A percentile compares a stretch with the other conserved stretches of the same genome.
phyloP scores from a whole-genome alignment of 2,329 filamentous ascomycete species.

The Nemania sp. region DNA sequence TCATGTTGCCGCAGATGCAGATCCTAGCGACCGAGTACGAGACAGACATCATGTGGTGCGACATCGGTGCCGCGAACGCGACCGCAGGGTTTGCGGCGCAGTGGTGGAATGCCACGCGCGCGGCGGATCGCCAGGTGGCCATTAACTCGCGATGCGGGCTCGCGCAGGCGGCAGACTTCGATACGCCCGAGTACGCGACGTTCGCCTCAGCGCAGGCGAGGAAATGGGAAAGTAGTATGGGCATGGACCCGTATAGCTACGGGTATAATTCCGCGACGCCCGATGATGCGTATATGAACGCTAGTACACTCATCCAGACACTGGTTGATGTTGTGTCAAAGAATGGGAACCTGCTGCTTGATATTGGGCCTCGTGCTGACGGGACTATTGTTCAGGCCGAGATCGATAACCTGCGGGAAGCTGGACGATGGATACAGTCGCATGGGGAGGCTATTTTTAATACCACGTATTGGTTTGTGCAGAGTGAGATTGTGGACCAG shows the following conservation, averaged over 20 bases:
- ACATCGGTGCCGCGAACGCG: constrained; percentile 48
- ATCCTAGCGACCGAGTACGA: constrained; percentile 47
- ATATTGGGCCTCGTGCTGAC: constrained; percentile 59
- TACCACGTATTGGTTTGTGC: constrained; percentile 51
- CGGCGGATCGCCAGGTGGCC: constrained; percentile 51
- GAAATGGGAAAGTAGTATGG: constrained; percentile 63
- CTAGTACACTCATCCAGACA: constrained; percentile 49
- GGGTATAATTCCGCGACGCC: constrained; percentile 62
- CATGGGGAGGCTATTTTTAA: constrained; percentile 61
- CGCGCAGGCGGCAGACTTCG: constrained; percentile 55
- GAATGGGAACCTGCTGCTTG: constrained; percentile 54
- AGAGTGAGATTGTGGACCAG: constrained; percentile 29
- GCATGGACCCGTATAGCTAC: constrained; percentile 63
- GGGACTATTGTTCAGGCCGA: constrained; percentile 56
- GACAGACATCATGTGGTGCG: constrained; percentile 56
- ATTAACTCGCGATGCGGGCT: constrained; percentile 62
- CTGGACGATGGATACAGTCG: constrained; percentile 56
- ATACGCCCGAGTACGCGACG: constrained; percentile 61
- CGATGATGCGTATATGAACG: constrained; percentile 54
- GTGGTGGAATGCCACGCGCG: constrained; percentile 47
- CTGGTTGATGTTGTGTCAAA: constrained; percentile 40
- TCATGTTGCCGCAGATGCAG: constrained; percentile 53
- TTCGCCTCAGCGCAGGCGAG: constrained; percentile 53
- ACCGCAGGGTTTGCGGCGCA: constrained; percentile 45
- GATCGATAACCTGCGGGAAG: constrained; percentile 50